Conservation (phyloP, 2,329 filamentous ascomycete genomes). For the Aspergillus terreus region DNA sequence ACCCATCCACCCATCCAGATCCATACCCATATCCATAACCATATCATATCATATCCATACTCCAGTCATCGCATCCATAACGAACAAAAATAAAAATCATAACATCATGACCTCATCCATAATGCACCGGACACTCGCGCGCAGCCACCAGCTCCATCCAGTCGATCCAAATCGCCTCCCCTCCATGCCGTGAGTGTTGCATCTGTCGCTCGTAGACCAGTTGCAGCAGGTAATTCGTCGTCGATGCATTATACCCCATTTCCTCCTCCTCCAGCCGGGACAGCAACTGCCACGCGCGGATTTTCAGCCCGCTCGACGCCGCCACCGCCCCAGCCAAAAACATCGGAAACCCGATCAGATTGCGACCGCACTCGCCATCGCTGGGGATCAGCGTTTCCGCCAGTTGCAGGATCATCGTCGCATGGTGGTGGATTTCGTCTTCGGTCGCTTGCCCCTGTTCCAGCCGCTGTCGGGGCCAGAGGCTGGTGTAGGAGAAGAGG, state of each 20-base stretch:
- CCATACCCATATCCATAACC: too few species aligned
- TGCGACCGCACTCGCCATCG: slow-evolving; percentile 37
- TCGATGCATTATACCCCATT: slow-evolving; percentile 47
- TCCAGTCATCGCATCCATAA: slow-evolving; percentile 6
- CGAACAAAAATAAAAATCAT: neutral
- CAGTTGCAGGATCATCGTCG: slow-evolving; percentile 44
- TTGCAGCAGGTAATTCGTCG: slow-evolving; percentile 44
- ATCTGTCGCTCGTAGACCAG: slow-evolving; percentile 49
- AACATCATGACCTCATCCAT: slow-evolving; percentile 38
- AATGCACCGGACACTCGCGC: slow-evolving; percentile 48
- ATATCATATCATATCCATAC: neutral
- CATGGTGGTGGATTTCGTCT: slow-evolving; percentile 44
- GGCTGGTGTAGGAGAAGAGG: slow-evolving; percentile 53
- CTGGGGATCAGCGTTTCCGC: slow-evolving; percentile 37
- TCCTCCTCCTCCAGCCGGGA: slow-evolving; percentile 45
- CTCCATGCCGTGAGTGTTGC: slow-evolving; percentile 35
- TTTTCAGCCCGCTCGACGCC: slow-evolving; percentile 40
- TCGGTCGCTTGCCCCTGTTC: slow-evolving; percentile 36
- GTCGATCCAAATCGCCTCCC: slow-evolving; percentile 44
- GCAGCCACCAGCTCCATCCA: slow-evolving; percentile 49
- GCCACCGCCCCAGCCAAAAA: slow-evolving; percentile 52
- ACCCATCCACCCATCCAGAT: too few species aligned
- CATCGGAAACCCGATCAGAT: slow-evolving; percentile 51
- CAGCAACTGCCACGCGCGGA: slow-evolving; percentile 48
- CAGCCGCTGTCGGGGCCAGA: slow-evolving; percentile 49